A percentile compares a stretch with the other conserved stretches of the same genome.
These are phyloP conservation scores for Salvia miltiorrhiza DNA, from an alignment of 257 asterid species.

Conservation along the genomic window DNA sequence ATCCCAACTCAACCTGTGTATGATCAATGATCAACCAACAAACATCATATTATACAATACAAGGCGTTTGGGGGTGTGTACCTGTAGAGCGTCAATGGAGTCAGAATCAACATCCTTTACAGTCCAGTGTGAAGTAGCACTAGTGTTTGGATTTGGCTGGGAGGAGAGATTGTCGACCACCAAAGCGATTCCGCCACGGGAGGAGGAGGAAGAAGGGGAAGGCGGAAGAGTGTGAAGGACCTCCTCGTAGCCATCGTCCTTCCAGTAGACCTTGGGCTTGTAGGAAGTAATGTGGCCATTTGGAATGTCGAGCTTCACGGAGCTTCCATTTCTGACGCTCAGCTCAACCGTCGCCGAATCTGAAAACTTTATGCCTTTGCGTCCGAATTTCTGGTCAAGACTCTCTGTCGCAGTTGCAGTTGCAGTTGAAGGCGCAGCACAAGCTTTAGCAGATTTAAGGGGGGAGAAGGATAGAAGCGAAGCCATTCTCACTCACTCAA, in stretches of 20 bases:
- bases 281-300: slow-evolving; percentile 68
- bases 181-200: slow-evolving; percentile 70
- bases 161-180: slow-evolving; percentile 44
- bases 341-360: slow-evolving; percentile 53
- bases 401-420: slow-evolving; percentile 32
- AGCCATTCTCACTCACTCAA: slow-evolving; percentile 35
- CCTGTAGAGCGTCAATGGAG: slow-evolving; percentile 84
- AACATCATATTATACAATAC: too few relatives aligned
- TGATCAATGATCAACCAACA: neutral
- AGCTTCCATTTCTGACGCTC: slow-evolving; percentile 76
- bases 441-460: slow-evolving; percentile 36
- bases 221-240: slow-evolving; percentile 46
- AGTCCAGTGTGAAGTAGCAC: slow-evolving; percentile 39
- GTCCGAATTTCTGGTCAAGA: slow-evolving; percentile 59
- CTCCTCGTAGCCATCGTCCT: slow-evolving; percentile 81
- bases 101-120: slow-evolving; percentile 75
- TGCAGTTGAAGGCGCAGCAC: slow-evolving; percentile 33
- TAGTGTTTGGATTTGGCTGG: slow-evolving; percentile 21
- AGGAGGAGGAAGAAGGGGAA: neutral
- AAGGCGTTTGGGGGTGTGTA: neutral
- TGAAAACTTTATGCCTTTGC: slow-evolving; percentile 61
- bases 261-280: slow-evolving; percentile 83
- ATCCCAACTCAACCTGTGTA: slow-evolving; percentile 58
- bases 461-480: slow-evolving; percentile 54
- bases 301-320: slow-evolving; percentile 57